Base-by-base conservation (phyloP, 345 rosid species). In the Kandelia obovata region DNA sequence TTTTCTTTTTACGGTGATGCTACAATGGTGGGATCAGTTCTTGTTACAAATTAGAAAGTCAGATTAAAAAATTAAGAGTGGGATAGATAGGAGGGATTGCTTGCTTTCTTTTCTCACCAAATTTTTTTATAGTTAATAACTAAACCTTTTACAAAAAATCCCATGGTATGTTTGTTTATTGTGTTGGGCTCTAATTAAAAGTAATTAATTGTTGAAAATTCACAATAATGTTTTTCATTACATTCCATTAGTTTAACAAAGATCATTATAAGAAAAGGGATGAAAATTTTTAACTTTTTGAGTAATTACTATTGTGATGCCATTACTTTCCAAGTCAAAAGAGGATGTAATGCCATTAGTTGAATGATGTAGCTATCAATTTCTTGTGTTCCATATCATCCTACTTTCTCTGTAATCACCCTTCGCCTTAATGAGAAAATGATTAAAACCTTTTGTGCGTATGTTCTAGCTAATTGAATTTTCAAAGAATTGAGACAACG, bases 11-110 rank as follows among this genome's bases (percentile, higher is more conserved):
- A 84, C 3, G 79, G 91, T 23, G 90, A 82, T 27, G 83, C 89
- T 65, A 89, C 96, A 76, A 91, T 92, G 30, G 85, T 94, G 66
- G 82, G 96, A 65, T 89, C 95, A 72, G 92, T 94, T 76, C 79
- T 86, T 53, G 91, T 89, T 28, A 88, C 90, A 30, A 91, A 94
- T 70, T 81, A 87, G 43, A 88, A 85, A 73, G 87, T 89, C 7
- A 88, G 96, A 64, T 65, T 67, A 65, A 78, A 85, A 46, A 88
- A 84, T 81, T 94, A 90, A 73, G 95, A 77, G 34, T 86, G 85
- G 71, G 96, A 91, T 74, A 80, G 85, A 77, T 95, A 83, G 74
- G 95, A 89, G 95, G 98, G 91, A 78, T 32, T 21, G 11, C 61
- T 53, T 58, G 55, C 53, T 63, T 69, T 35, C 57, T 37, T 9